Evolutionary conservation across 1,139 yeast genomes (phyloP), one percentile per base, ranked within the genome.

Genomic region (Debaryomycetaceae sp.): DNA sequence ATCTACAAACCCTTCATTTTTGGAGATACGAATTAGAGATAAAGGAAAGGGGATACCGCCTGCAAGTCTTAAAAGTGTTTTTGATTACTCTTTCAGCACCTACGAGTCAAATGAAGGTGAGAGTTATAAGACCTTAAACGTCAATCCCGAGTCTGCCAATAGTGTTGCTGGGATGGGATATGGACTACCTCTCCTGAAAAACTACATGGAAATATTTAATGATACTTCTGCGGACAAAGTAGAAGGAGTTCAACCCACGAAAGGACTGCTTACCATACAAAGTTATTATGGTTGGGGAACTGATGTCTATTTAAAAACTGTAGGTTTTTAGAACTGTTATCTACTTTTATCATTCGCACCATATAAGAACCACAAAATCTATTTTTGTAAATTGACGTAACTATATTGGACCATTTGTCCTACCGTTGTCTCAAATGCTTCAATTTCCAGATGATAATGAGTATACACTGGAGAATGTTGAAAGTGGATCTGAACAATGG

Each of bases 131-230:
- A 73, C 86, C 0, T 62, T 81, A 41, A 85, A 85, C 52, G 77
- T 78, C 15, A 81, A 87, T 15, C 94, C 94, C 0, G 94, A 89
- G 0, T 86, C 83, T 1, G 83, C 84, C 0, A 79, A 83, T 52
- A 75, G 80, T 5, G 87, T 89, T 28, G 96, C 97, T 0, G 98
- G 98, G 0, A 84, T 92, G 87, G 98, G 98, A 0, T 91, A 88
- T 56, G 98, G 98, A 0, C 63, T 91, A 39, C 98, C 98, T 1
- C 67, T 91, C 45, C 87, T 92, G 65, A 78, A 79, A 53, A 67
- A 67, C 45, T 72, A 72, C 49, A 61, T 70, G n/a, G 76, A 72
- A 49, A 65, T 68, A 2, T 72, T 72, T 49, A 70, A 70, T 43
- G 70, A 66, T 31, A 59, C 70, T 4, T 42, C 60, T 3, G 51